Evolutionary conservation across 2,329 filamentous ascomycete species (phyloP), one percentile per base, ranked within the genome.

Genomic region (Dactylellina leptospora): DNA sequence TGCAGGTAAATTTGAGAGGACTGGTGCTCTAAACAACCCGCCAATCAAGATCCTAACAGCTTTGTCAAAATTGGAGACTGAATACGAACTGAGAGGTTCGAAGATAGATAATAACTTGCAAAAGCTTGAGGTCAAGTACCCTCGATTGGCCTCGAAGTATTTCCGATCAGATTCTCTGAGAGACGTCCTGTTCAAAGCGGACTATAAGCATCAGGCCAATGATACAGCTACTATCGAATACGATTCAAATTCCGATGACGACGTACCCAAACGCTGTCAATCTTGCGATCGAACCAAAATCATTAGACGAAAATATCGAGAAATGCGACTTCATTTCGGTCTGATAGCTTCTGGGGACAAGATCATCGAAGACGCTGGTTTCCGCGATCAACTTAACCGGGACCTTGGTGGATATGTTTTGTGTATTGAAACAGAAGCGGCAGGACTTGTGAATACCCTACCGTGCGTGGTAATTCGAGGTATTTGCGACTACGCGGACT

Each of bases 391-490:
- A 1, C 36, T 64, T 16, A 36, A 64, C 20, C 6, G 36, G 10
- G 44, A 22, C 1, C 40, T 64, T 4, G 60, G 22, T 8, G 42
- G 28, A 0, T 30, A 58, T 18, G 61, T 66, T 11, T 23, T 66
- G 18, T 64, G 61, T 13, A 20, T 66, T 6, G 61, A 66, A 33
- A 66, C 58, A 40, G 48, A 63, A n/a, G 59, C 59, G 5, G 48
- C 48, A 33, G 48, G 48, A 3, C 23, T 53, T 11, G 22, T 38
- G 8, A 38, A 53, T 25, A 42, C 59, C 36, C 69, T 74, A 23
- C 74, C 73, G 5, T 76, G 74, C 33, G 13, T 76, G 22, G 61
- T 75, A 18, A 75, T 76, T 27, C 73, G 74, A 36, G 75, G 74
- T 6, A 75, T 76, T n/a, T 74, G 51, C 16, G 75, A 76, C 40